Evolutionary conservation across 2,329 filamentous ascomycete genomes (phyloP).

Genomic region (Penicillium sp.): DNA sequence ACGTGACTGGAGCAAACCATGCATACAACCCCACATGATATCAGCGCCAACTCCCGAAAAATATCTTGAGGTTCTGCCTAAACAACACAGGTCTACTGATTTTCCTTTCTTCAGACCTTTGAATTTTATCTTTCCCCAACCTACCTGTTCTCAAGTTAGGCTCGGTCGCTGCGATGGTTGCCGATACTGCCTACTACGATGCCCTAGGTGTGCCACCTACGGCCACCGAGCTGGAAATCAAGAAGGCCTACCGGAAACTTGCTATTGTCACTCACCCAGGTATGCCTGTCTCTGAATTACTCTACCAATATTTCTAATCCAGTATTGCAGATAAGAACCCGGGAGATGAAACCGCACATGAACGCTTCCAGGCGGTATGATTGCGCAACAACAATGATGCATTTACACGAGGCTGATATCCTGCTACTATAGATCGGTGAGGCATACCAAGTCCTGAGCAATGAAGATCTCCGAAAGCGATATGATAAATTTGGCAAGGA

Average conservation of each 20-base stretch:
- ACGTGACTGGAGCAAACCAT: conserved; percentile 5
- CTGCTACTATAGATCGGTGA: conserved; percentile 56
- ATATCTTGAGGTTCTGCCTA: conserved; percentile 7
- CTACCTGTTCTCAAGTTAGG: background rate
- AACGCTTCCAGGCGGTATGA: conserved; percentile 83
- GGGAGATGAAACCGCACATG: conserved; percentile 88
- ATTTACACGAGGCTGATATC: conserved; percentile 7
- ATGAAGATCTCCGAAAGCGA: conserved; percentile 78
- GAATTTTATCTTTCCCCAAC: background rate
- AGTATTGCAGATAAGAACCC: conserved; percentile 81
- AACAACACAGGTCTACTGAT: conserved; percentile 20
- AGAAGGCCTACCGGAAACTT: conserved; percentile 92
- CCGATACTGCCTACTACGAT: conserved; percentile 86
- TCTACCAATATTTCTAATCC: conserved; percentile 9
- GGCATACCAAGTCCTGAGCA: conserved; percentile 76
- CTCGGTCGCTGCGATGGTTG: conserved; percentile 61
- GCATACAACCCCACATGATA: conserved; percentile 12
- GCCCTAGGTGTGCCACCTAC: conserved; percentile 78
- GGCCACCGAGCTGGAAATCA: conserved; percentile 88
- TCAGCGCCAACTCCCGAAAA: conserved; percentile 8
- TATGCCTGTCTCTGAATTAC: conserved; percentile 36
- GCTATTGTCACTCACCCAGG: conserved; percentile 91
- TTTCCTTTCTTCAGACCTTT: background rate
- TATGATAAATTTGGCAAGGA: conserved; percentile 99
- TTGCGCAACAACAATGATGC: background rate